Evolutionary conservation across 2,329 filamentous ascomycete species (phyloP), one percentile per base, ranked within the genome.

Genomic region (Pestalotiopsis fici): DNA sequence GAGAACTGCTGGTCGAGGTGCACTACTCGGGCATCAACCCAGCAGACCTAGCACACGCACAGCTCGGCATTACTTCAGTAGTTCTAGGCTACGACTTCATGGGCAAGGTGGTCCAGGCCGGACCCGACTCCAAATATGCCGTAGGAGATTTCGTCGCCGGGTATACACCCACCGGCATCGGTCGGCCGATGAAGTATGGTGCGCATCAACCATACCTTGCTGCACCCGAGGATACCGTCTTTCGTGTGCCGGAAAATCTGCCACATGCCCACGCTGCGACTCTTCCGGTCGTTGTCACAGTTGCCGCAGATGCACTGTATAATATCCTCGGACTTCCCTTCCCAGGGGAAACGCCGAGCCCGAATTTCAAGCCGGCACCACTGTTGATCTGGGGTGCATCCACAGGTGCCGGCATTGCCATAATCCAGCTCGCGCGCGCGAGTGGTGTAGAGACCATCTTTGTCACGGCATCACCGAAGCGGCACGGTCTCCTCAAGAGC

Each of bases 351-450:
- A 66, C 67, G 3, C 57, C 61, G 11, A n/a, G 69, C 1, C 35
- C 67, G 9, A 59, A 37, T 31, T 35, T 69, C 6, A 67, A 66
- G 5, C 66, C 66, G 1, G 68, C 74, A 6, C 71, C 72, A 1
- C 6, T 80, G 6, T 66, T 82, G 18, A 73, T 81, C 56, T 81
- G 80, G 80, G 80, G 79, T n/a, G 80, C 77, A 7, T 75, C 74
- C 3, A 75, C 75, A 1, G 74, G 72, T 50, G 78, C 81, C 1
- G 80, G 80, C 7, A 69, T 73, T 35, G 74, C 73, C 25, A 77
- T 77, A 4, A 74, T 82, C 18, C 79, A 81, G 62, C 68, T 81
- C 2, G 79, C 78, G 0, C 70, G 69, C 5, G 74, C 75, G 0
- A 74, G 76, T 1, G 80, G 79, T 2, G 68, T 71, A 5, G 67